Evolutionary conservation across 2,329 filamentous ascomycete genomes (phyloP), one percentile per base, ranked within the genome.

Genomic region (Atkinsonella texensis): DNA sequence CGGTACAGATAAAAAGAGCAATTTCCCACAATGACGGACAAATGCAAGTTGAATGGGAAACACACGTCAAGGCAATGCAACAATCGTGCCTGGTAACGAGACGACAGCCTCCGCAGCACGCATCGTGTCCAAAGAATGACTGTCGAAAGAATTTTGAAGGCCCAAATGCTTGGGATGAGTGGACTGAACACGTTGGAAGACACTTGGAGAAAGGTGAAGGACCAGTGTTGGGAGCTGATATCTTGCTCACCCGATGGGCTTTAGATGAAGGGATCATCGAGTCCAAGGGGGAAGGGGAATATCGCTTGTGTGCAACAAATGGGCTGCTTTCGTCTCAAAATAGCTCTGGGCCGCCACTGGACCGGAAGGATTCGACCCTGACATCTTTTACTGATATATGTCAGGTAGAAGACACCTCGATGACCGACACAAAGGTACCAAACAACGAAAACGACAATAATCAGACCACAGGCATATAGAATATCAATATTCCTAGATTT

Each of bases 131-230:
- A 0, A 82, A 81, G 58, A 71, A 75, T 0, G 87, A 88, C 58
- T 97, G 91, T 62, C 71, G 76, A 11, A 77, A 76, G 48, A 67
- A 74, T 0, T 96, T 95, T 60, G 75, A 81, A 52, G 89, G 88
- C 0, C 70, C 75, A 1, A 78, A 77, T 2, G 85, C 84, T 9
- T 96, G 91, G 91, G 88, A 95, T 52, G 83, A 89, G 58, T 87
- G 89, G 70, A 93, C 93, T 54, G 91, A 97, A 65, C 91, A 97
- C 64, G 84, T 96, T 1, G 90, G 90, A 1, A 77, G 85, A 46
- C 91, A 97, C 65, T 85, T 95, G 74, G 90, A 96, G 66, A 84
- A 83, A 57, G 79, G 79, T 7, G 80, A 84, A 55, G 80, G 77
- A 3, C 68, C 70, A 23, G 65, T 70, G 23, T 69, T 84, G 17